Evolutionary conservation across 179 eudicot genomes (phyloP).

Genomic region (Nepenthes alata): DNA sequence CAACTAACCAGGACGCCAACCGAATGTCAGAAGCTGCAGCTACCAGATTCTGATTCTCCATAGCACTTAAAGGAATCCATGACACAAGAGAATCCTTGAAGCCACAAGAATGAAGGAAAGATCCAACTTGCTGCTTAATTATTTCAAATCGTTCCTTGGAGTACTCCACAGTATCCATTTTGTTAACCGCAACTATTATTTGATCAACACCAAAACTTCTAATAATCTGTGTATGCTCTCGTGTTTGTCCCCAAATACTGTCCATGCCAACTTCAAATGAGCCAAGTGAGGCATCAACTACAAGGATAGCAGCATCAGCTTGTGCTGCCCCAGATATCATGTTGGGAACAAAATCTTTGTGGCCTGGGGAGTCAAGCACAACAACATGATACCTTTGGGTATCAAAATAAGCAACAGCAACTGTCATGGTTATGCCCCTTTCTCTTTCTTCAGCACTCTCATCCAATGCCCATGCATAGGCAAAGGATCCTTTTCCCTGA

Average conservation of each 20-base stretch:
- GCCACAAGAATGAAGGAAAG: conserved; percentile 74
- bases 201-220: conserved; percentile 98
- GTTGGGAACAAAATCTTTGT: conserved; percentile 96
- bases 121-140: conserved; percentile 65
- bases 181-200: conserved; percentile 75
- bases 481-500: conserved; percentile 97
- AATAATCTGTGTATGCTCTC: conserved; percentile 92
- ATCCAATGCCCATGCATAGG: conserved; percentile 98
- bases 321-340: conserved; percentile 99
- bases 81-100: conserved; percentile 72
- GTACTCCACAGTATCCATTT: conserved; percentile 90
- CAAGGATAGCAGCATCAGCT: conserved; percentile 94
- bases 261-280: conserved; percentile 90
- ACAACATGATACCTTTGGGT: conserved; percentile 72
- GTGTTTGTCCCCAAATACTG: conserved; percentile 73
- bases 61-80: conserved; percentile 97
- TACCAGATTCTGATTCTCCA: conserved; percentile 85
- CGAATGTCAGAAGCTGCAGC: conserved; percentile 60
- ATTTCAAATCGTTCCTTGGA: conserved; percentile 77
- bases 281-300: conserved; percentile 88
- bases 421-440: conserved; percentile 97
- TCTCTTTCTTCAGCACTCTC: conserved; percentile 97
- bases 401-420: conserved; percentile 93
- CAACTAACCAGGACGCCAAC: conserved; percentile 69
- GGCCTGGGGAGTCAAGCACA: conserved; percentile 96